A percentile compares a stretch with the other conserved stretches of the same genome.
phyloP scores from a whole-genome alignment of 2,329 filamentous ascomycete genomes.

The Trichoderma semiorbis region DNA sequence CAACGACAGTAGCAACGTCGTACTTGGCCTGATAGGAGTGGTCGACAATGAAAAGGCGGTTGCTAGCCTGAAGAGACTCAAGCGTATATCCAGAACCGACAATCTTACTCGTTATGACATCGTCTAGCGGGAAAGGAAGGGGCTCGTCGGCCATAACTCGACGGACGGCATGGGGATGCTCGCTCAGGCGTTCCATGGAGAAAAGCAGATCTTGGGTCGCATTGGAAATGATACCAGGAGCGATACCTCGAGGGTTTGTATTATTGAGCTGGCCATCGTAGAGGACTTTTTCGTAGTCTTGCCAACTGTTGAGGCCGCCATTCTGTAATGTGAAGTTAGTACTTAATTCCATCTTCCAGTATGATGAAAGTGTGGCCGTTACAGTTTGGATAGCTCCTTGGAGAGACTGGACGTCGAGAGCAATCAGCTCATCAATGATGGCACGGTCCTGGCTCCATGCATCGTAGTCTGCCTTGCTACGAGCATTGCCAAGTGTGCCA shows the following conservation, averaged over 20 bases:
- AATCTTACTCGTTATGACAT: constrained; percentile 29
- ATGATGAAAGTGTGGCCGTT: neutral
- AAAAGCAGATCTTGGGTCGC: constrained; percentile 46
- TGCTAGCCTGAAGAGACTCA: constrained; percentile 31
- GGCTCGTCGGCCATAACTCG: constrained; percentile 32
- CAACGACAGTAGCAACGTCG: neutral
- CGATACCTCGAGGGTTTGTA: constrained; percentile 32
- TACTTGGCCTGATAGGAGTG: neutral
- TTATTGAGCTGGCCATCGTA: constrained; percentile 41
- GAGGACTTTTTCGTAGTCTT: constrained; percentile 22
- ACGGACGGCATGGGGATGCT: constrained; percentile 38
- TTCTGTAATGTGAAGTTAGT: neutral
- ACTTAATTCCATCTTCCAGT: neutral
- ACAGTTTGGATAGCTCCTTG: neutral
- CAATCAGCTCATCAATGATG: constrained; percentile 19
- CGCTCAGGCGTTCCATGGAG: constrained; percentile 45
- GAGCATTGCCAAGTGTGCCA: constrained; percentile 21
- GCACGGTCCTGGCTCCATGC: constrained; percentile 20
- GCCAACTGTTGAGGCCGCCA: neutral
- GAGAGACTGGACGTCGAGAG: neutral
- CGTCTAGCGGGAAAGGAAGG: constrained; percentile 38
- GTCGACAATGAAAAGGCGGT: constrained; percentile 43
- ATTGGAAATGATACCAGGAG: constrained; percentile 38
- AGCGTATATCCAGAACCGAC: constrained; percentile 29
- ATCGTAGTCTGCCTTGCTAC: constrained; percentile 18